A percentile compares a stretch with the other conserved stretches of the same genome.
These are phyloP conservation scores for Trichosanthes cucumerina DNA, from an alignment of 306 rosid genomes.

Conservation along the genomic window DNA sequence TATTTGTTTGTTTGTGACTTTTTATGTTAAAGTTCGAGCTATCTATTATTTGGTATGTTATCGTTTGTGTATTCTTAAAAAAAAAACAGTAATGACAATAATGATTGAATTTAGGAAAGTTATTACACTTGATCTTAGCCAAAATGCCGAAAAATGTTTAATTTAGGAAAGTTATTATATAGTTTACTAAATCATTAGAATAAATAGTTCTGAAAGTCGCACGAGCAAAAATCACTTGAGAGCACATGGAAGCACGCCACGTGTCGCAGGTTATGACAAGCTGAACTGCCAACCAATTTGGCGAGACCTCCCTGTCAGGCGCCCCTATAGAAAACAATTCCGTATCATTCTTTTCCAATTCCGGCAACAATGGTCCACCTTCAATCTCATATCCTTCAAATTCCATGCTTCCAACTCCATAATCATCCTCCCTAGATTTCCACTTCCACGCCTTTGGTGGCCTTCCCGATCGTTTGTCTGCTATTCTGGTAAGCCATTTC, in stretches of 20 bases:
- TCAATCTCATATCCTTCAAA: background rate
- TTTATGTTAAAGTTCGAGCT: too few relatives aligned
- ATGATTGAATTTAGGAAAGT: too few relatives aligned
- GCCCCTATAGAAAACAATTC: background rate
- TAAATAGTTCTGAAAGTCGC: too few relatives aligned
- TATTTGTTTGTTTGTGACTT: too few relatives aligned
- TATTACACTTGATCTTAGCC: too few relatives aligned
- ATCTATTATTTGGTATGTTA: too few relatives aligned
- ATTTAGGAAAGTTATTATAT: too few relatives aligned
- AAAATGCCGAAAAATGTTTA: too few relatives aligned
- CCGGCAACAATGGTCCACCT: constrained; percentile 18
- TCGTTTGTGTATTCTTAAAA: too few relatives aligned
- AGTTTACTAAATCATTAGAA: too few relatives aligned
- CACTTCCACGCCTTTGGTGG: background rate
- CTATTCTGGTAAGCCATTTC: background rate
- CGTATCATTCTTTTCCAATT: background rate
- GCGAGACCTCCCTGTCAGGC: constrained; percentile 3
- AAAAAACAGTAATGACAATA: too few relatives aligned
- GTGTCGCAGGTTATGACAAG: constrained; percentile 1
- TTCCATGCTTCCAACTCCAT: background rate
- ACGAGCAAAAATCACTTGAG: background rate
- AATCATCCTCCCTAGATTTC: background rate
- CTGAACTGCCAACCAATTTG: constrained; percentile 4
- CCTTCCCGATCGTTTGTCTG: background rate
- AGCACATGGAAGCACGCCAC: background rate